These are phyloP conservation scores for Angomonas desouzai DNA, from an alignment of 208 protist species.

Conservation along the genomic window DNA sequence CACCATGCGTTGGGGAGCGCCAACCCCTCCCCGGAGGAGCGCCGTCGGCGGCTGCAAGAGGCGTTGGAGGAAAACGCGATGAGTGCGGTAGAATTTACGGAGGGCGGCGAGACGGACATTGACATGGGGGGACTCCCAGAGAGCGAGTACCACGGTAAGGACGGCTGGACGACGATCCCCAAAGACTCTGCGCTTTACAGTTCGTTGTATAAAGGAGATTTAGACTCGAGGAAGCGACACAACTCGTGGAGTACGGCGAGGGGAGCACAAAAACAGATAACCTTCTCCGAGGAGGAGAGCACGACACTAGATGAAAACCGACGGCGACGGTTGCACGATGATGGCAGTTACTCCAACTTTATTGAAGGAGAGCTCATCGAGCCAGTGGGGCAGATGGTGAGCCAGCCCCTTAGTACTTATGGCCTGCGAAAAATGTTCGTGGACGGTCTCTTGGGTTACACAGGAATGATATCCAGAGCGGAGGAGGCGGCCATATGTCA, in stretches of 20 bases:
- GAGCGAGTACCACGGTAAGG: conserved; percentile 70
- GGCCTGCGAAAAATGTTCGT: conserved; percentile 78
- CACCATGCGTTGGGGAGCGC: conserved; percentile 35
- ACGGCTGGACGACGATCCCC: conserved; percentile 72
- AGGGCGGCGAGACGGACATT: conserved; percentile 75
- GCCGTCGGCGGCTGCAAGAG: conserved; percentile 41
- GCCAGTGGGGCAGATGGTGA: conserved; percentile 56
- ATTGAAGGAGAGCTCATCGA: conserved; percentile 65
- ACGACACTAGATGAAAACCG: conserved; percentile 46
- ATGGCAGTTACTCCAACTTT: conserved; percentile 38
- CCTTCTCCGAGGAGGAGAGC: neutral
- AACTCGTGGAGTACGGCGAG: conserved; percentile 55
- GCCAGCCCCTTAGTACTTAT: conserved; percentile 77
- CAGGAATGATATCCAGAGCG: conserved; percentile 69
- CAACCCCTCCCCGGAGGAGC: conserved; percentile 33
- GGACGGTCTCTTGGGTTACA: conserved; percentile 70
- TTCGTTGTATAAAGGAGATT: conserved; percentile 40
- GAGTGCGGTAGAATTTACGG: conserved; percentile 73
- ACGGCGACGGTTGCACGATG: conserved; percentile 42
- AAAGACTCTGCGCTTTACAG: conserved; percentile 75
- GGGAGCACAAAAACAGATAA: neutral
- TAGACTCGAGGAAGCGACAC: conserved; percentile 73
- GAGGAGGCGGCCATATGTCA: conserved; percentile 73
- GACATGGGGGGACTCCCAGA: conserved; percentile 59
- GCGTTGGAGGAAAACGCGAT: conserved; percentile 54